These are phyloP conservation scores for Pleochaeta shiraiana DNA, from an alignment of 2,329 filamentous ascomycete genomes.

Conservation along the genomic window DNA sequence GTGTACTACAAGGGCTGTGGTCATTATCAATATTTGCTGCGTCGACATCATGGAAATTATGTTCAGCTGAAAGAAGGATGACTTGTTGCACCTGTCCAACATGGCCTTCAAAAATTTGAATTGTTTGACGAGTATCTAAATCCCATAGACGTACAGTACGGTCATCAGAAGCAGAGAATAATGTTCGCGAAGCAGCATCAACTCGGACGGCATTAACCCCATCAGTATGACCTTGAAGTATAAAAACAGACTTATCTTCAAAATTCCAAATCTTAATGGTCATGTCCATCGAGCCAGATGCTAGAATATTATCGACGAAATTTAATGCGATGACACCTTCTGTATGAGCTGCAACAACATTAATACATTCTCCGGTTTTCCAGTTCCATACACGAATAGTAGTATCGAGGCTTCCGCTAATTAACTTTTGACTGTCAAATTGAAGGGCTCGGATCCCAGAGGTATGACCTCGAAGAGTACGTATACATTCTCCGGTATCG, in stretches of 20 bases:
- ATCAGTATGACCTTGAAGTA: constrained; percentile 65
- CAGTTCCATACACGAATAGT: constrained; percentile 94
- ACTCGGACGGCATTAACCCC: constrained; percentile 96
- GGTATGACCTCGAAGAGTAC: constrained; percentile 67
- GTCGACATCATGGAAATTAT: constrained; percentile 61
- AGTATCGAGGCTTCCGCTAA: constrained; percentile 72
- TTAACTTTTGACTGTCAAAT: constrained; percentile 79
- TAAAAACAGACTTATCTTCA: constrained; percentile 57
- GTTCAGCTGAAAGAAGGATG: constrained; percentile 61
- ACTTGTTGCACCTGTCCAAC: constrained; percentile 93
- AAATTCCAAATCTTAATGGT: constrained; percentile 91
- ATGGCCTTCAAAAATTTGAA: constrained; percentile 64
- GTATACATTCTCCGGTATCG: constrained; percentile 63
- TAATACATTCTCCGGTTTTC: constrained; percentile 71
- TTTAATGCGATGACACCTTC: constrained; percentile 74
- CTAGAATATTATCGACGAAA: constrained; percentile 66
- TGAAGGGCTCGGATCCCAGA: constrained; percentile 73
- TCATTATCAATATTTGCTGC: constrained; percentile 29
- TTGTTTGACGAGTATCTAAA: constrained; percentile 59
- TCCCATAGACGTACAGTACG: constrained; percentile 86
- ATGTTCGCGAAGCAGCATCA: constrained; percentile 58
- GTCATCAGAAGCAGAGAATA: constrained; percentile 89
- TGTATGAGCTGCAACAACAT: constrained; percentile 57
- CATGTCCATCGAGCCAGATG: constrained; percentile 73
- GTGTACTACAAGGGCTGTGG: constrained; percentile 11